Conservation (phyloP, 169 alveolate species). For the Miamiensis avidus region DNA sequence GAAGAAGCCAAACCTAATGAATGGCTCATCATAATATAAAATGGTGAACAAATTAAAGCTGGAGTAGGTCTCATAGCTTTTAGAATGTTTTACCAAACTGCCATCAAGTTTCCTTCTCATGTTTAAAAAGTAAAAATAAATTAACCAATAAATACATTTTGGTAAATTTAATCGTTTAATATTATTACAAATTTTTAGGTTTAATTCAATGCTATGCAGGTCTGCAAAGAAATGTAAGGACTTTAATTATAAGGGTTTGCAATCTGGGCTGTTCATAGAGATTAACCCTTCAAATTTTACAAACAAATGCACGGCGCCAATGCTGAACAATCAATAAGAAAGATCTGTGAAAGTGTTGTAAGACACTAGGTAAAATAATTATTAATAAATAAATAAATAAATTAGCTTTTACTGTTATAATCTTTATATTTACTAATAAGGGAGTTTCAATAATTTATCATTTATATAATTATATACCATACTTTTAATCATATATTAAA, state of each 20-base stretch:
- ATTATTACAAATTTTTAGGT: not conserved
- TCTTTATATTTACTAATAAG: too few species aligned
- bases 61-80: not conserved
- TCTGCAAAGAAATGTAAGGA: conserved; percentile 21
- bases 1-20: not conserved
- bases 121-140: not conserved
- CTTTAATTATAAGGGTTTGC: conserved; percentile 23
- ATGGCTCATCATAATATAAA: not conserved
- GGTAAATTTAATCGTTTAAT: too few species aligned
- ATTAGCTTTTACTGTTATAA: too few species aligned
- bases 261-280: conserved; percentile 24
- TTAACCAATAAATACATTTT: too few species aligned
- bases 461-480: too few species aligned
- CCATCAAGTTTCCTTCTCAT: not conserved
- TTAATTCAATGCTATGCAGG: not conserved
- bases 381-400: too few species aligned
- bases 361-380: not conserved
- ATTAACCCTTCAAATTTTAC: conserved; percentile 21
- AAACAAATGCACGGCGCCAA: conserved; percentile 7
- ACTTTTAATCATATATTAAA: too few species aligned
- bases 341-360: conserved; percentile 17
- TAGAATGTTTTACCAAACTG: not conserved
- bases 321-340: conserved; percentile 17
- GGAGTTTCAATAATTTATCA: too few species aligned
- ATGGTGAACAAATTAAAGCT: not conserved